Percentiles rank a stretch among this genome's conserved stretches.
phyloP scores from a whole-genome alignment of 441 rosid genomes.

The Populus hybrid region DNA sequence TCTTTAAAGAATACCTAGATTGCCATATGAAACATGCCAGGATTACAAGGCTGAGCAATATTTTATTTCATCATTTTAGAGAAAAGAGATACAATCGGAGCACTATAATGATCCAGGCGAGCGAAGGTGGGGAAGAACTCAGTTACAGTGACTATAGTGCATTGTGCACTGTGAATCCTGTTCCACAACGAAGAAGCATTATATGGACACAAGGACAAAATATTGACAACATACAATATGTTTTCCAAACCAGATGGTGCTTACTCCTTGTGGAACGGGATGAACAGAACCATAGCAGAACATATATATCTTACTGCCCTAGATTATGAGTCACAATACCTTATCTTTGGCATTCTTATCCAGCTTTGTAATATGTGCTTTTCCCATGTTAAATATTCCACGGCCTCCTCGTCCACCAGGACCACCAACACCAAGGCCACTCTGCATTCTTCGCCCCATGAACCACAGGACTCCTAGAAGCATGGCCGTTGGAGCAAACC shows the following conservation, averaged over 20 bases:
- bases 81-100: neutral
- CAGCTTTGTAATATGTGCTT: slow-evolving; percentile 52
- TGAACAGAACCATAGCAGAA: neutral
- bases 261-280: neutral
- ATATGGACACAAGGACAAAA: slow-evolving; percentile 4
- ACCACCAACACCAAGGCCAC: slow-evolving; percentile 60
- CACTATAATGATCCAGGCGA: neutral
- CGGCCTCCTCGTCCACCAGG: slow-evolving; percentile 55
- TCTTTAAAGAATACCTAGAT: slow-evolving; percentile 58
- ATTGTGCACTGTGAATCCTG: neutral
- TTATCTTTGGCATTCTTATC: slow-evolving; percentile 62
- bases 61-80: neutral
- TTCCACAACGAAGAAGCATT: neutral
- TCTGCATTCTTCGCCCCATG: slow-evolving; percentile 43
- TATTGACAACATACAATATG: neutral
- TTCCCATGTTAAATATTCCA: slow-evolving; percentile 64
- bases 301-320: neutral
- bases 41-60: slow-evolving; percentile 6
- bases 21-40: slow-evolving; percentile 22
- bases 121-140: neutral
- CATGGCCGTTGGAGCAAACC: slow-evolving; percentile 47
- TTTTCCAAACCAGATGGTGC: neutral
- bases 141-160: neutral
- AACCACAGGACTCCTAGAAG: slow-evolving; percentile 48
- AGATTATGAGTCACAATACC: slow-evolving; percentile 28